These are phyloP conservation scores for Alternaria postmessia DNA, from an alignment of 2,329 filamentous ascomycete species.

Conservation along the genomic window DNA sequence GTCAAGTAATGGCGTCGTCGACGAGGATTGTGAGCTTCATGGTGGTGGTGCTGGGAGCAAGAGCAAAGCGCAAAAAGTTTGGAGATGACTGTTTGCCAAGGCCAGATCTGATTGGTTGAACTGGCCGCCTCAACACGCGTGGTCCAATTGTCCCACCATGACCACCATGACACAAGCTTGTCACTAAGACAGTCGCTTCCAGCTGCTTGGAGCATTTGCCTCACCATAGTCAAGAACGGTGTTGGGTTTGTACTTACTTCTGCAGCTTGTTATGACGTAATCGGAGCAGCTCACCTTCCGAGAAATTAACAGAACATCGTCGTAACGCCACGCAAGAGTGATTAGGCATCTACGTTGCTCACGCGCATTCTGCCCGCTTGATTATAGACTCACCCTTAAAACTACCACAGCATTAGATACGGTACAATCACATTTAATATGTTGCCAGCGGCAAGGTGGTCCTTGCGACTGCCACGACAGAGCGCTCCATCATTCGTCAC, in stretches of 20 bases:
- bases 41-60: slow-evolving; percentile 12
- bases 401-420: slow-evolving; percentile 4
- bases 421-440: slow-evolving; percentile 22
- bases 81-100: slow-evolving; percentile 17
- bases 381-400: slow-evolving; percentile 1
- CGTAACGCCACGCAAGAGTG: slow-evolving; percentile 10
- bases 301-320: slow-evolving; percentile 4
- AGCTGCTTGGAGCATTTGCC: neutral
- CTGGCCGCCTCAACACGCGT: neutral
- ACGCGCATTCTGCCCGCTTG: slow-evolving; percentile 1
- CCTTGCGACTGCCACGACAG: slow-evolving; percentile 37
- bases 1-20: slow-evolving; percentile 21
- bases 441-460: slow-evolving; percentile 39
- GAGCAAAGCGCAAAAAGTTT: slow-evolving; percentile 17
- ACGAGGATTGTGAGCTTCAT: slow-evolving; percentile 20
- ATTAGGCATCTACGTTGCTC: slow-evolving; percentile 2
- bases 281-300: slow-evolving; percentile 7
- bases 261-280: slow-evolving; percentile 16
- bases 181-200: neutral
- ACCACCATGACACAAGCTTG: neutral
- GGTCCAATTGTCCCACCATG: neutral
- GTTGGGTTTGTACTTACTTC: neutral
- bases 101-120: slow-evolving; percentile 11
- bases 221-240: neutral
- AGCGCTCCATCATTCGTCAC: slow-evolving; percentile 33